phyloP scores from a whole-genome alignment of 2,329 filamentous ascomycete genomes.

The Microdochium trichocladiopsis region DNA sequence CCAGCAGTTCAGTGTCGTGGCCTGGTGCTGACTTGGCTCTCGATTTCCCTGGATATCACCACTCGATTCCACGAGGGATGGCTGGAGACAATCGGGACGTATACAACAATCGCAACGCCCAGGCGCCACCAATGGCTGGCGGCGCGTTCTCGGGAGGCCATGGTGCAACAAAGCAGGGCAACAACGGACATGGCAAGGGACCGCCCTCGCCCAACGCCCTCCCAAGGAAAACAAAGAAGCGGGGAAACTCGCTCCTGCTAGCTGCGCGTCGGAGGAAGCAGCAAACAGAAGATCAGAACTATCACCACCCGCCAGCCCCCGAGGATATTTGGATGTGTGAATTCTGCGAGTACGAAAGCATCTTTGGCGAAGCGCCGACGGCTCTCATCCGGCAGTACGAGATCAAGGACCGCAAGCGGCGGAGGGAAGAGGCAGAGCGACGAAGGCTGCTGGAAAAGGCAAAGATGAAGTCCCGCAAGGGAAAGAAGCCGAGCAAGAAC shows the following conservation, averaged over 20 bases:
- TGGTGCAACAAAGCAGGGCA: not conserved
- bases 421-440: conserved; percentile 80
- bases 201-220: conserved; percentile 25
- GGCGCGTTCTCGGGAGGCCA: not conserved
- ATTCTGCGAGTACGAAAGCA: conserved; percentile 95
- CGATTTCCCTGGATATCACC: conserved; percentile 20
- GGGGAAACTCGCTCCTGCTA: conserved; percentile 63
- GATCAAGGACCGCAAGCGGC: conserved; percentile 81
- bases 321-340: conserved; percentile 93
- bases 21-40: conserved; percentile 44
- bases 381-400: conserved; percentile 89
- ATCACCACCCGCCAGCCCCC: conserved; percentile 58
- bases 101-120: conserved; percentile 6
- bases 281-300: conserved; percentile 70
- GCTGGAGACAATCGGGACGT: conserved; percentile 8
- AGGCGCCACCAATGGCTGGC: conserved; percentile 3
- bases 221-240: conserved; percentile 57
- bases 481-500: conserved; percentile 72
- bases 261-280: conserved; percentile 74
- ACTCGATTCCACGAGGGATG: conserved; percentile 11
- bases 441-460: conserved; percentile 82
- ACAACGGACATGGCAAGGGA: conserved; percentile 29
- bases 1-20: conserved; percentile 76
- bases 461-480: conserved; percentile 86
- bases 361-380: conserved; percentile 81